Percentiles rank a stretch among this genome's conserved stretches.
These are phyloP conservation scores for Tilletia indica DNA, from an alignment of 1,284 basidiomycete genomes.

Conservation along the genomic window DNA sequence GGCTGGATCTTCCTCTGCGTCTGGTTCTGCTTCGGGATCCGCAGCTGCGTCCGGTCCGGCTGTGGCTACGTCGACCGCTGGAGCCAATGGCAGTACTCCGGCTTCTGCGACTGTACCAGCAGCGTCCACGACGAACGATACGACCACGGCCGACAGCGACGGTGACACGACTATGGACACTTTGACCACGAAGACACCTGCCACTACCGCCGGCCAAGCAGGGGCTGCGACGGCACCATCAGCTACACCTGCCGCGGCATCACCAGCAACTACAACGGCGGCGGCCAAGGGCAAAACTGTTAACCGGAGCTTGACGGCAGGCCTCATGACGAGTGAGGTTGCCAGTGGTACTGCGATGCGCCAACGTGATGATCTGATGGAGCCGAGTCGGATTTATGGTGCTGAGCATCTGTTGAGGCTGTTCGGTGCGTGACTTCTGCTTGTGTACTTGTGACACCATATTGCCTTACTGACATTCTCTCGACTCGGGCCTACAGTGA, in stretches of 20 bases:
- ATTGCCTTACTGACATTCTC: background rate
- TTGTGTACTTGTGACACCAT: background rate
- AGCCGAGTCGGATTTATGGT: constrained; percentile 88
- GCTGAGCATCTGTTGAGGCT: constrained; percentile 90
- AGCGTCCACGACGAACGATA: background rate
- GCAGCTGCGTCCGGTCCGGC: no score
- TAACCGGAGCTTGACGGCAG: background rate
- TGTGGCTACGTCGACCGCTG: no score
- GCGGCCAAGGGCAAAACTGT: background rate
- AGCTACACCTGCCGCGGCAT: background rate
- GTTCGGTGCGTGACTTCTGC: constrained; percentile 68
- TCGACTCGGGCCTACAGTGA: constrained; percentile 57
- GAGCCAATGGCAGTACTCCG: no score
- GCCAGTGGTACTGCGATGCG: background rate
- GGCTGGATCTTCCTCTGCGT: no score
- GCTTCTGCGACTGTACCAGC: no score
- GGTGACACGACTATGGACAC: constrained; percentile 1
- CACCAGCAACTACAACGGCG: background rate
- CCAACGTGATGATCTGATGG: constrained; percentile 67
- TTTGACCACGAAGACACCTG: no score
- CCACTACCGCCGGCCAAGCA: background rate
- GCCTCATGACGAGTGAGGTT: background rate
- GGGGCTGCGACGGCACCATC: background rate
- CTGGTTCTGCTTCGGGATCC: no score
- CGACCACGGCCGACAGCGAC: background rate